Evolutionary conservation across 345 rosid genomes (phyloP).

Genomic region (Dimocarpus longan): DNA sequence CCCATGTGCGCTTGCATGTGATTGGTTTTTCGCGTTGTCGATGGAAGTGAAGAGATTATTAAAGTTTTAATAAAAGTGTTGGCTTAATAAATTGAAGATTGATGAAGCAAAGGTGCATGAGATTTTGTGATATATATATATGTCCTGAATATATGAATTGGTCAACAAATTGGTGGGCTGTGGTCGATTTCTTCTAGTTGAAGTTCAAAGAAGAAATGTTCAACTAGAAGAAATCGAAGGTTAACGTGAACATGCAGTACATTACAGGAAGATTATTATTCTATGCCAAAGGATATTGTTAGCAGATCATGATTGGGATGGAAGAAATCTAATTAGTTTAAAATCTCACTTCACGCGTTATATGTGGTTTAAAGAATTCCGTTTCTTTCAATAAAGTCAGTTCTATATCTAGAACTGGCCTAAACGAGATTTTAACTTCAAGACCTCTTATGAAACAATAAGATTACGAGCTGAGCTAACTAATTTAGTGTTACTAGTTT

Average conservation of each 20-base stretch:
- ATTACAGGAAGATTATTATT: background rate
- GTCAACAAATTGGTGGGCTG: slow-evolving; percentile 28
- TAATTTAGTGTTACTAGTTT: too few relatives aligned
- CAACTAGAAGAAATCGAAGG: background rate
- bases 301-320: slow-evolving; percentile 1
- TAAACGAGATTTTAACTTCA: too few relatives aligned
- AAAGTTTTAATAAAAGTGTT: slow-evolving; percentile 10
- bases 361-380: background rate
- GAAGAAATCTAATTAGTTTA: slow-evolving; percentile 1
- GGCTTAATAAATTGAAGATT: slow-evolving; percentile 22
- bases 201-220: slow-evolving; percentile 31
- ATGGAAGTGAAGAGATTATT: slow-evolving; percentile 27
- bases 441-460: too few relatives aligned
- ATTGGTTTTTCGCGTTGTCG: slow-evolving; percentile 26
- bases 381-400: too few relatives aligned
- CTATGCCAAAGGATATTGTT: background rate
- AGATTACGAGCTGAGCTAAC: too few relatives aligned
- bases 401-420: too few relatives aligned
- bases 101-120: slow-evolving; percentile 23
- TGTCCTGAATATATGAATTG: slow-evolving; percentile 16
- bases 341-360: background rate
- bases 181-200: slow-evolving; percentile 43
- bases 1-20: slow-evolving; percentile 35
- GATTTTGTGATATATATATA: slow-evolving; percentile 26
- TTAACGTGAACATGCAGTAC: slow-evolving; percentile 13